phyloP scores from a whole-genome alignment of 495 filamentous ascomycete species.

The Lophiostoma macrostomum region DNA sequence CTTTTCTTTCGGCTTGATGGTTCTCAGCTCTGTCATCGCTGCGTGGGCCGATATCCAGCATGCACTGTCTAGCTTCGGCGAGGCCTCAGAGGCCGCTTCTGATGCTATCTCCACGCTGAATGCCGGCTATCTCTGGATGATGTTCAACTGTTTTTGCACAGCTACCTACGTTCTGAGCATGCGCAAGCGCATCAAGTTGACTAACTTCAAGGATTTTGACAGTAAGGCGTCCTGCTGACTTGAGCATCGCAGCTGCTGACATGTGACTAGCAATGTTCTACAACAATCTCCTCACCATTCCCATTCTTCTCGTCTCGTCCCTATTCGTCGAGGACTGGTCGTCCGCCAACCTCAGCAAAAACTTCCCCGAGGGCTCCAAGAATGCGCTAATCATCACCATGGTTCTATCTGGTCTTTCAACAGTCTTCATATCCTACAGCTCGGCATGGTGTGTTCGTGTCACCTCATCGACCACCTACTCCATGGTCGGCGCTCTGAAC shows the following conservation, averaged over 20 bases:
- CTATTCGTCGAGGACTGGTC: slow-evolving; percentile 92
- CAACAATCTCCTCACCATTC: slow-evolving; percentile 98
- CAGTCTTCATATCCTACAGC: slow-evolving; percentile 98
- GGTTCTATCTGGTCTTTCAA: slow-evolving; percentile 88
- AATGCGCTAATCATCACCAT: slow-evolving; percentile 76
- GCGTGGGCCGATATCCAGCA: slow-evolving; percentile 98
- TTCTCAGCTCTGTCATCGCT: slow-evolving; percentile 88
- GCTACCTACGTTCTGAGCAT: slow-evolving; percentile 87
- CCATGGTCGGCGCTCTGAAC: slow-evolving; percentile 96
- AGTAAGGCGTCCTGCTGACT: slow-evolving; percentile 60
- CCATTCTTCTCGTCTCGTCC: slow-evolving; percentile 80
- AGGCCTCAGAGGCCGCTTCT: slow-evolving; percentile 57
- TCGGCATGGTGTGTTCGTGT: slow-evolving; percentile 98
- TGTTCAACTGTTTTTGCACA: slow-evolving; percentile 94
- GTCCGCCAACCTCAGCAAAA: slow-evolving; percentile 71
- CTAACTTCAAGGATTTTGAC: slow-evolving; percentile 99
- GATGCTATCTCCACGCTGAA: slow-evolving; percentile 84
- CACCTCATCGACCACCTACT: slow-evolving; percentile 94
- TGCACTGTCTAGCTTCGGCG: slow-evolving; percentile 63
- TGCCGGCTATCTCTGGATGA: slow-evolving; percentile 96
- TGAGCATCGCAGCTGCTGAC: not conserved
- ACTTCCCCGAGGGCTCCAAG: slow-evolving; percentile 78
- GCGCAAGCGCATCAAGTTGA: slow-evolving; percentile 98
- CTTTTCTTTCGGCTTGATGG: slow-evolving; percentile 97
- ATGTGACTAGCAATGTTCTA: slow-evolving; percentile 86